A percentile compares a stretch with the other conserved stretches of the same genome.
Conservation (phyloP, 306 rosid genomes). For the Rubus parviflorus region DNA sequence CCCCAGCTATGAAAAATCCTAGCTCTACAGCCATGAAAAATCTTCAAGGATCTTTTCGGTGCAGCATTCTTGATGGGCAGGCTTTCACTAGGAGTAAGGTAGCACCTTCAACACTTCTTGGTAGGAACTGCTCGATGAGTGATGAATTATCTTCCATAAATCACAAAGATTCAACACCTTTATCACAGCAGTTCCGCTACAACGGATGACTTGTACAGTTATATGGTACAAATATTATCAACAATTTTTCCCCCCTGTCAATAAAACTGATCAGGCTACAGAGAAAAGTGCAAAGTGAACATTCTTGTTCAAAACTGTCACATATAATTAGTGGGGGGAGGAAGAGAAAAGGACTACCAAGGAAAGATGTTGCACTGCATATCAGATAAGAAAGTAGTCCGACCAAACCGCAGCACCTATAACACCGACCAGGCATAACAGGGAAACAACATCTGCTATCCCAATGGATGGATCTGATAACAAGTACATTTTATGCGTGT, state of each 20-base stretch:
- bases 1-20: background rate
- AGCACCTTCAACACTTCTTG: conserved; percentile 4
- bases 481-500: conserved; percentile 67
- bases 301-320: conserved; percentile 17
- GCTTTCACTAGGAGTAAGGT: background rate
- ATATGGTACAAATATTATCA: background rate
- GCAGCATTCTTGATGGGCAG: background rate
- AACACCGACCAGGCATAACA: conserved; percentile 56
- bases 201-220: background rate
- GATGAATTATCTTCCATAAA: background rate
- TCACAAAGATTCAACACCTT: background rate
- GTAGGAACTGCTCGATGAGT: background rate
- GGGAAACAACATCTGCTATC: conserved; percentile 50
- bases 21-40: background rate
- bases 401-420: conserved; percentile 64
- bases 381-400: conserved; percentile 61
- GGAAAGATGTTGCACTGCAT: conserved; percentile 7
- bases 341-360: conserved; percentile 15
- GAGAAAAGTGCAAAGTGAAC: background rate
- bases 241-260: conserved; percentile 7
- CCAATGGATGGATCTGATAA: conserved; percentile 74
- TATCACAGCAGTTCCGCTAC: background rate
- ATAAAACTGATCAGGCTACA: background rate
- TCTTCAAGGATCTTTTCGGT: background rate
- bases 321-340: conserved; percentile 4